These are phyloP conservation scores for Dictyophora rubrovolvata DNA, from an alignment of 768 basidiomycete genomes.

Conservation along the genomic window DNA sequence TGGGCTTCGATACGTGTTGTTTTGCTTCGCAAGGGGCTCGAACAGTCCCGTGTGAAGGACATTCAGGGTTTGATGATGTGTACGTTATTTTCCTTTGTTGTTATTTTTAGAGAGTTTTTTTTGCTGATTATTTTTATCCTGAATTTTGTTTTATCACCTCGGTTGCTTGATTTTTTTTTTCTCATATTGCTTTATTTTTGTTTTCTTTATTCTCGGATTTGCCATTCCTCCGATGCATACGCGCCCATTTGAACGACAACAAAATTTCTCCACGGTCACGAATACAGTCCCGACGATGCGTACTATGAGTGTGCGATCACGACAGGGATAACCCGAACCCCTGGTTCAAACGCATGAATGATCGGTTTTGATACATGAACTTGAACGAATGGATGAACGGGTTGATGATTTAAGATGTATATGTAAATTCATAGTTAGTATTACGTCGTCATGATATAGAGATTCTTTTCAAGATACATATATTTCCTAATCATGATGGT, in stretches of 20 bases:
- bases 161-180: no score
- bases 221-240: background rate
- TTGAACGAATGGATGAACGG: no score
- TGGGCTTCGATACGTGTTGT: constrained; percentile 55
- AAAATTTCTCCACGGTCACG: no score
- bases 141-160: no score
- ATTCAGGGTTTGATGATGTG: constrained; percentile 66
- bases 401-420: no score
- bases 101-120: background rate
- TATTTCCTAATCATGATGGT: no score
- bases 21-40: constrained; percentile 43
- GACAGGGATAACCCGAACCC: constrained; percentile 1
- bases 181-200: background rate
- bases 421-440: no score
- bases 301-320: constrained; percentile 20
- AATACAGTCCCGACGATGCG: constrained; percentile 36
- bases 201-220: background rate
- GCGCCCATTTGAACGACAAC: no score
- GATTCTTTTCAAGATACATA: no score
- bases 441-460: no score
- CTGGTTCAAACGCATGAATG: no score
- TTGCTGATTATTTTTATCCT: background rate
- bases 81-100: constrained; percentile 27
- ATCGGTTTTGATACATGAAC: no score
- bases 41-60: constrained; percentile 48